Conservation (phyloP, 1,284 basidiomycete species). For the Leccinum subspadiceum region DNA sequence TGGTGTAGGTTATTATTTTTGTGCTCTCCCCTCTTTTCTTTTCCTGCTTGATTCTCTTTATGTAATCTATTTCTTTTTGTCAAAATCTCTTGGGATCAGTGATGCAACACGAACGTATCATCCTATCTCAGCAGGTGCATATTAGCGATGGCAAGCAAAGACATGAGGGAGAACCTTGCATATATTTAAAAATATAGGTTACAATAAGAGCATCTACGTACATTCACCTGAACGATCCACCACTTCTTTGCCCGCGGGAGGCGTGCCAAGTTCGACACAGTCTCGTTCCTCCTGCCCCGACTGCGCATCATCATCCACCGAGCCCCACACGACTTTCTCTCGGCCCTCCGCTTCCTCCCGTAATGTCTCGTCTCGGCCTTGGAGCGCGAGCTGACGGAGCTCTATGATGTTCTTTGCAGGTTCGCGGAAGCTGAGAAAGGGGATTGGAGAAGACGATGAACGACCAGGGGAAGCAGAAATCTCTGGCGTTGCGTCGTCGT, state of each 20-base stretch:
- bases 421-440: conserved; percentile 18
- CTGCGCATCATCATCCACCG: conserved; percentile 11
- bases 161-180: no score
- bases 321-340: conserved; percentile 29
- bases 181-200: no score
- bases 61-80: not conserved
- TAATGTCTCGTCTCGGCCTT: conserved; percentile 29
- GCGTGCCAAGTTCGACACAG: not conserved
- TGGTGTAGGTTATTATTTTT: not conserved
- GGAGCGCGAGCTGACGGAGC: conserved; percentile 24
- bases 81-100: not conserved
- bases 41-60: not conserved
- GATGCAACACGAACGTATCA: not conserved
- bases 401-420: conserved; percentile 12
- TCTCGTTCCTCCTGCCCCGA: not conserved
- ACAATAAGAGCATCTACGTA: not conserved
- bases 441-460: not conserved
- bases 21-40: not conserved
- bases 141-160: not conserved
- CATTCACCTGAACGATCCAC: not conserved
- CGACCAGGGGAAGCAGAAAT: not conserved
- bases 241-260: not conserved
- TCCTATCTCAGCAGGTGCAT: not conserved
- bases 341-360: conserved; percentile 25
- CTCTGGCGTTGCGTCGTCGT: not conserved